Base-by-base conservation (phyloP, 176 grass and related monocot species). In the Alopecurus myosuroides region DNA sequence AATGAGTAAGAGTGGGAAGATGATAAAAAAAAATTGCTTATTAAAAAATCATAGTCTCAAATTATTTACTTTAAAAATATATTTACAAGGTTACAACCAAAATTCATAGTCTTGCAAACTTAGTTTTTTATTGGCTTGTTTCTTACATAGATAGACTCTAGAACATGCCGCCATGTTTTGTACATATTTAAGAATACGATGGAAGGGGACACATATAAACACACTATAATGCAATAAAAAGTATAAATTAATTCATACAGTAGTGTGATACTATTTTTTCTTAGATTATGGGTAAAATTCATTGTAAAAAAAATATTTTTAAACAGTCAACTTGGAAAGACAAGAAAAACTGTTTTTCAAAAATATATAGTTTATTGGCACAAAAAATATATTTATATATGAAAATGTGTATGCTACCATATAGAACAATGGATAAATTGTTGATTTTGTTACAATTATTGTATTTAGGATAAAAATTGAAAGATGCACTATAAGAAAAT, bases 1-100 rank as follows among this genome's bases (percentile, higher is more conserved):
- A 23, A 25, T 0, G 2, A 25, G 22, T 0, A 0, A 71, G 6
- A 17, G n/a, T 3, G 22, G 0, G 9, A 8, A 17, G 6, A 28
- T 25, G 5, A 71, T 71, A 7, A 44, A 6, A 71, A 71, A 2
- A 71, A 23, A 42, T 7, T 42, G 29, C 23, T 45, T 46, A 7
- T 44, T 26, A n/a, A 41, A 11, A 71, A 44, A 9, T 44, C 37
- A 70, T 44, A 14, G 11, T 45, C 2, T 41, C 11, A 42, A 25
- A 11, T 29, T 13, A 0, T 2, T 56, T 23, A 56, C 2, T 23
- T n/a, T 3, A 22, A 23, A 9, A 23, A 3, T 23, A 23, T 42
- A 4, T 4, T 42, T 65, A 10, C 18, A 4, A 34, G 22, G 35
- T 41, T 41, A 70, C 11, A 41, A 36, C 36, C 23, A 25, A 70